Conservation (phyloP, 176 grass and related monocot species). For the Saccharum spontaneum region DNA sequence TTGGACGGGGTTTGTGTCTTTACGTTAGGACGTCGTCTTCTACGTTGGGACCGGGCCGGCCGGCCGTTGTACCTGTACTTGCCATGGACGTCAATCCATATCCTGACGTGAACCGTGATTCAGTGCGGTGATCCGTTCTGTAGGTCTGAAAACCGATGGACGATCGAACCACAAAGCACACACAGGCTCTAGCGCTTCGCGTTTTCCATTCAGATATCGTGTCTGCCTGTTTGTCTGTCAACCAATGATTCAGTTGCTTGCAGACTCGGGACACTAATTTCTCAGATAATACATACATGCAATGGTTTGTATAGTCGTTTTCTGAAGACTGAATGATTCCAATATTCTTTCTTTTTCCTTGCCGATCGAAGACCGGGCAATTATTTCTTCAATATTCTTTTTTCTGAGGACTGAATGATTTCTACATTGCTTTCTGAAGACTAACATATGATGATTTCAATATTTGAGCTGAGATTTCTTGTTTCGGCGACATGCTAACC, state of each 20-base stretch:
- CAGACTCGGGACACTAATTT: background rate
- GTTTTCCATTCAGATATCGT: slow-evolving; percentile 1
- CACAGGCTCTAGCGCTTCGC: background rate
- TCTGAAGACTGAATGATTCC: background rate
- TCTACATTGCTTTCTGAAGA: background rate
- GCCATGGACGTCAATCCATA: slow-evolving; percentile 25
- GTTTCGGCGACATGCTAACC: background rate
- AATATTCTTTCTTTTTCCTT: background rate
- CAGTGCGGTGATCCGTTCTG: slow-evolving; percentile 16
- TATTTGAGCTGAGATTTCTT: background rate
- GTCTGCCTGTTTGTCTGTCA: background rate
- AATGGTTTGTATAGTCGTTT: background rate
- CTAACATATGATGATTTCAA: background rate
- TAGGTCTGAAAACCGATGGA: slow-evolving; percentile 28
- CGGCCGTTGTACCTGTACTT: slow-evolving; percentile 14
- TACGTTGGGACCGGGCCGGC: slow-evolving; percentile 2
- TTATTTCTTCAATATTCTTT: background rate
- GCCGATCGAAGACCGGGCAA: background rate
- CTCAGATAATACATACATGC: background rate
- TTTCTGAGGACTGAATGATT: background rate
- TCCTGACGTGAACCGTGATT: slow-evolving; percentile 34
- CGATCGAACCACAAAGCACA: slow-evolving; percentile 27
- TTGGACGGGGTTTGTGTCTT: background rate
- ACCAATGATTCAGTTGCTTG: background rate
- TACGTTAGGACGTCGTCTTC: slow-evolving; percentile 54